phyloP scores from a whole-genome alignment of 495 filamentous ascomycete genomes.

The Penicillium waksmanii region DNA sequence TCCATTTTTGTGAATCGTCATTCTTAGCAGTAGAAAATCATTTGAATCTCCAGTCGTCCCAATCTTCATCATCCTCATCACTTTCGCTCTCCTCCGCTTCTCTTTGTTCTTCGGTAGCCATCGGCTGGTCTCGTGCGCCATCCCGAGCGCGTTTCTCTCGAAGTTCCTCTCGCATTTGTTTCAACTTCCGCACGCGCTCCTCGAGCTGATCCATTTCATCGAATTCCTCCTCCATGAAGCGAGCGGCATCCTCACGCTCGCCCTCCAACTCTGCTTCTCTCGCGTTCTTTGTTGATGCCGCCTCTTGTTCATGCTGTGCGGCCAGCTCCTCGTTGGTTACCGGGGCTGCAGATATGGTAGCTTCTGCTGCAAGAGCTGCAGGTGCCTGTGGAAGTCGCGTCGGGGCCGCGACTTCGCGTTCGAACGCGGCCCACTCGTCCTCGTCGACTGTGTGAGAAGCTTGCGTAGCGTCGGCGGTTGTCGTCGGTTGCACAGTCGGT shows the following conservation, averaged over 20 bases:
- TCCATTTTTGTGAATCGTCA: constrained; percentile 22
- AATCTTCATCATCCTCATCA: constrained; percentile 54
- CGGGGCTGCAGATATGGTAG: constrained; percentile 69
- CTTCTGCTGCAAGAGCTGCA: constrained; percentile 35
- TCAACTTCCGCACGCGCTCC: constrained; percentile 72
- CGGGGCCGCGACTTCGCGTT: constrained; percentile 76
- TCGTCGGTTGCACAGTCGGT: constrained; percentile 15
- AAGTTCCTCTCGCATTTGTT: constrained; percentile 68
- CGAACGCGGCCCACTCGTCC: constrained; percentile 88
- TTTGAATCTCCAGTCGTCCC: constrained; percentile 73
- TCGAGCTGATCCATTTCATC: constrained; percentile 94
- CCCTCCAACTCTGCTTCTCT: constrained; percentile 71
- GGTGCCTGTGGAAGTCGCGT: constrained; percentile 40
- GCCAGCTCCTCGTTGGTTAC: constrained; percentile 75
- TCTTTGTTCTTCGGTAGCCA: constrained; percentile 26
- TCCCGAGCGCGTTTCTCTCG: constrained; percentile 47
- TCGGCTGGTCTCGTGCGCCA: constrained; percentile 40
- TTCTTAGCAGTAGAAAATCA: constrained; percentile 28
- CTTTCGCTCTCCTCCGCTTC: constrained; percentile 27
- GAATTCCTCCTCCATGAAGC: constrained; percentile 83
- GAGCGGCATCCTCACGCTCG: constrained; percentile 83
- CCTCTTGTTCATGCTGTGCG: constrained; percentile 63
- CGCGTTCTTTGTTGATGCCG: constrained; percentile 42
- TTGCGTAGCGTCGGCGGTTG: constrained; percentile 20
- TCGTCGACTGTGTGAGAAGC: constrained; percentile 62